Base-by-base conservation (phyloP, 2,329 filamentous ascomycete species). In the Coniochaeta prunicola region DNA sequence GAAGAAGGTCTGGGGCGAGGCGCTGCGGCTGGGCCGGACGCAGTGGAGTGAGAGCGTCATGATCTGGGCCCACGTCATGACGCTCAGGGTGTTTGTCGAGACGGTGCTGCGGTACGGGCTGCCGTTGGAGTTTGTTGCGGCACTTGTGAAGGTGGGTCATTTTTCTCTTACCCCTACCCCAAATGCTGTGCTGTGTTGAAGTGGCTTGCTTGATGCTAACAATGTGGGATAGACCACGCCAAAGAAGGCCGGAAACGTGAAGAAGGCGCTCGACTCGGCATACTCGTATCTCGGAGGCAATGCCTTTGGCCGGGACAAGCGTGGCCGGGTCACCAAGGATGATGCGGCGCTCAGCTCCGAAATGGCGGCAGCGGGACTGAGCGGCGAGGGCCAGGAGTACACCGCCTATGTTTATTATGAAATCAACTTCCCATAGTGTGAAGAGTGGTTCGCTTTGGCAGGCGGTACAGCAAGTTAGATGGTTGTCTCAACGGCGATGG, bases 321-420 rank as follows among this genome's bases (percentile, higher is more conserved):
- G 93, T 69, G 94, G 94, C 28, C 87, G 90, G 64, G 87, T 94
- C 65, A 89, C 89, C 69, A 96, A 96, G 74, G 94, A 99, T 70
- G 93, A 97, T 68, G 86, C 87, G 15, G 80, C 85, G 30, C 75
- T 90, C 69, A 86, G 89, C 45, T 88, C 86, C 38, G 93, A 97
- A 66, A 90, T 97, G 83, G 90, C 91, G 42, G 87, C 89, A 3
- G 88, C 87, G 4, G 89, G 85, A 28, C 72, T 88, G 56, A 81
- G 79, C 26, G 85, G 84, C 19, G 90, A 92, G 60, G 87, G 87
- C 58, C 80, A 84, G 65, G 92, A 97, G 72, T 99, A 97, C 77
- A 94, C 91, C 61, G 89, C 94, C 42, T 99, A 96, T 75, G 94
- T 97, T 70, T 97, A 92, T 79, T 99, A 97, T 76, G 91, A 96